Evolutionary conservation across 768 basidiomycete species (phyloP).

Genomic region (Trametes cinnabarina): DNA sequence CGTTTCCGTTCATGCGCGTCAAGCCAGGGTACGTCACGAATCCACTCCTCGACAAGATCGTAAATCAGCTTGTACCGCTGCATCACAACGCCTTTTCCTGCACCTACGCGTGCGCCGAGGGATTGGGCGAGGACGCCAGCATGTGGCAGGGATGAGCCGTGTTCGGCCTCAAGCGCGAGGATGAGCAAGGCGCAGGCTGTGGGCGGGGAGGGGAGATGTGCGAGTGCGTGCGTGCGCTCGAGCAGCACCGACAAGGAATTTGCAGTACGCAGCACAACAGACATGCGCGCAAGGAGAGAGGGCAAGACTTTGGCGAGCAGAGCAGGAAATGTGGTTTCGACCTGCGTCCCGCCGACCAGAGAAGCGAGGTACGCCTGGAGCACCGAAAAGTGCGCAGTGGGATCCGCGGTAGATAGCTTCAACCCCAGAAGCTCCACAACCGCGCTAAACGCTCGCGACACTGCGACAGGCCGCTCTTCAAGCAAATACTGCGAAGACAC

Average conservation of each 20-base stretch:
- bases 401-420: constrained; percentile 52
- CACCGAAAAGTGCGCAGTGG: constrained; percentile 55
- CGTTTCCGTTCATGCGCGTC: constrained; percentile 47
- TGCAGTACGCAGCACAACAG: constrained; percentile 22
- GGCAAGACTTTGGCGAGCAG: constrained; percentile 21
- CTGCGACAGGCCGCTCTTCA: constrained; percentile 46
- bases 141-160: constrained; percentile 48
- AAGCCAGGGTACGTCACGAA: constrained; percentile 72
- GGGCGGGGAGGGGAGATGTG: constrained; percentile 40
- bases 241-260: constrained; percentile 22
- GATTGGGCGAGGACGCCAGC: constrained; percentile 55
- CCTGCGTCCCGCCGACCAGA: constrained; percentile 13
- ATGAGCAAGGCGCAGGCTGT: constrained; percentile 70
- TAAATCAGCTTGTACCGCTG: constrained; percentile 66
- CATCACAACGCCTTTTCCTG: constrained; percentile 57
- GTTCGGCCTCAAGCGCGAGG: constrained; percentile 68
- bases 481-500: constrained; percentile 42
- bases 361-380: constrained; percentile 51
- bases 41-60: constrained; percentile 57
- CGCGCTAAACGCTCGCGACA: constrained; percentile 55
- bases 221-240: constrained; percentile 31
- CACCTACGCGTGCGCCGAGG: constrained; percentile 51
- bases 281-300: constrained; percentile 19
- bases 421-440: constrained; percentile 53
- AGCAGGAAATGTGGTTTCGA: constrained; percentile 13